phyloP scores from a whole-genome alignment of 306 rosid genomes.

The Prunus armeniaca region DNA sequence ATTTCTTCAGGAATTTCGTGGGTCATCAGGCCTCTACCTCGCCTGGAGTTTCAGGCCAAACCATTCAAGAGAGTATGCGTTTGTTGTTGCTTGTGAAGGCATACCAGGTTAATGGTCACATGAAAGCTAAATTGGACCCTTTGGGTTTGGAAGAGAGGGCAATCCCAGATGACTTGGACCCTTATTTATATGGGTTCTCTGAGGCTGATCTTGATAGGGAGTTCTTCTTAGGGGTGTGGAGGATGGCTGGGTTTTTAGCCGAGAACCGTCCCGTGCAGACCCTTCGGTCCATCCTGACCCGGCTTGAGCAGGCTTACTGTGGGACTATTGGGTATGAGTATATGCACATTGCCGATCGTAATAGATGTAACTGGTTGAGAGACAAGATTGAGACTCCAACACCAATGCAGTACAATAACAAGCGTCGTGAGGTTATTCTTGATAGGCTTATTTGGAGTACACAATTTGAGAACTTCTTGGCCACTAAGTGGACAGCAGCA shows the following conservation, averaged over 20 bases:
- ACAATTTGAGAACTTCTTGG: constrained; percentile 87
- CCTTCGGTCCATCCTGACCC: constrained; percentile 81
- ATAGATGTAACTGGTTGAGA: constrained; percentile 88
- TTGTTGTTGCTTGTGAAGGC: constrained; percentile 84
- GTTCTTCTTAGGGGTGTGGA: constrained; percentile 95
- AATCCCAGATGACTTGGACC: constrained; percentile 77
- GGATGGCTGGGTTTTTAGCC: constrained; percentile 89
- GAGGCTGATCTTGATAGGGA: constrained; percentile 98
- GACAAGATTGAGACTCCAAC: constrained; percentile 88
- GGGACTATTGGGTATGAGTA: constrained; percentile 94
- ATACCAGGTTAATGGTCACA: constrained; percentile 93
- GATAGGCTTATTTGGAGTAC: constrained; percentile 96
- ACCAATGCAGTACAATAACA: constrained; percentile 53
- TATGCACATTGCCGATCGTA: constrained; percentile 88
- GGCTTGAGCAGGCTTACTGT: constrained; percentile 95
- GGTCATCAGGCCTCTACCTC: constrained; percentile 71
- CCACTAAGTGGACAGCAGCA: constrained; percentile 89
- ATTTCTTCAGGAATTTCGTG: constrained; percentile 90
- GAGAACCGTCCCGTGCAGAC: constrained; percentile 96
- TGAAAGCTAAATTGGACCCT: constrained; percentile 88
- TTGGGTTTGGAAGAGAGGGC: constrained; percentile 62
- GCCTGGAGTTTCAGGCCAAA: constrained; percentile 93
- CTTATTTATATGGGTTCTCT: constrained; percentile 77
- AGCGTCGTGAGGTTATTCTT: constrained; percentile 83
- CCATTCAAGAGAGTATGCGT: constrained; percentile 98